Conservation (phyloP, 129 eudicot species). For the Sambucus nigra region DNA sequence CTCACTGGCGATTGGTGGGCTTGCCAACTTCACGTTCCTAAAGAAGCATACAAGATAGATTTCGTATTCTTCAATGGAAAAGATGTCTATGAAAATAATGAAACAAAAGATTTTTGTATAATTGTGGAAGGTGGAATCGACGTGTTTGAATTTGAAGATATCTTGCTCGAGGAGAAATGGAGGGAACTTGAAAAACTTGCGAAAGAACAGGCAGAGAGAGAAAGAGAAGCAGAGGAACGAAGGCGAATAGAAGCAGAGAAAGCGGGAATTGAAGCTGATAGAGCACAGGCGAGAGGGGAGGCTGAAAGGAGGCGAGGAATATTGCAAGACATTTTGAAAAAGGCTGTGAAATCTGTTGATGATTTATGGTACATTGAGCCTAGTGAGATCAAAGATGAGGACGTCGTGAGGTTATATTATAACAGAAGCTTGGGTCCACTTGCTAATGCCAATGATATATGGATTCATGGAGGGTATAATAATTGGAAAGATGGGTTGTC, state of each 20-base stretch:
- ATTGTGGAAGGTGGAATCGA: conserved; percentile 69
- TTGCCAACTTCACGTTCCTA: conserved; percentile 77
- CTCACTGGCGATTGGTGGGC: conserved; percentile 97
- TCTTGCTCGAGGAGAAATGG: conserved; percentile 84
- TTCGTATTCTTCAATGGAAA: conserved; percentile 84
- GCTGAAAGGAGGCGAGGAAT: conserved; percentile 52
- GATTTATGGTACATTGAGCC: conserved; percentile 75
- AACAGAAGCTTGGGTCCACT: conserved; percentile 77
- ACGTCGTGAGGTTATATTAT: conserved; percentile 54
- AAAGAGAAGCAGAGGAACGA: conserved; percentile 61
- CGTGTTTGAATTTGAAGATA: conserved; percentile 67
- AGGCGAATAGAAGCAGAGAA: conserved; percentile 70
- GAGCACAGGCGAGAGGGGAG: conserved; percentile 64
- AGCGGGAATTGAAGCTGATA: conserved; percentile 66
- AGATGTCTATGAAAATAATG: conserved; percentile 85
- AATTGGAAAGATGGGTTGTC: conserved; percentile 84
- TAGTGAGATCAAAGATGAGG: conserved; percentile 51
- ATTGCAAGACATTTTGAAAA: conserved; percentile 48
- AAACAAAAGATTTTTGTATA: conserved; percentile 73
- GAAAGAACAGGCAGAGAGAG: conserved; percentile 62
- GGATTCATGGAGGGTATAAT: conserved; percentile 92
- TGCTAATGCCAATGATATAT: conserved; percentile 49
- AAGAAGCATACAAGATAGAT: conserved; percentile 83
- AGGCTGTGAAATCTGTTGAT: conserved; percentile 35
- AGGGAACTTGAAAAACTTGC: conserved; percentile 69